Evolutionary conservation across 345 rosid genomes (phyloP).

Genomic region (Pistacia vera): DNA sequence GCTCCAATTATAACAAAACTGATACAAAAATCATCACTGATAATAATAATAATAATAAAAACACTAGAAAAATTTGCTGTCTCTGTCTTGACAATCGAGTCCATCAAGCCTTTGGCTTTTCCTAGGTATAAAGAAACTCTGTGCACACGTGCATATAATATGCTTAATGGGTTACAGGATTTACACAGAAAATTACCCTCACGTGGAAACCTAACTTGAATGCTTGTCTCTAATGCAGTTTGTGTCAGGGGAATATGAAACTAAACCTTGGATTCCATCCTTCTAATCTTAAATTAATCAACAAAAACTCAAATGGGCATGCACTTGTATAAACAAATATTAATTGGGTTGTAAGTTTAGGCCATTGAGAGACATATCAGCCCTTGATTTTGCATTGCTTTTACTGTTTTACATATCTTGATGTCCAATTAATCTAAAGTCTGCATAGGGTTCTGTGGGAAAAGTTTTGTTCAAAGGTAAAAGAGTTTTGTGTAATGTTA

Average conservation of each 20-base stretch:
- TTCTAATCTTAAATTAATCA: slow-evolving; percentile 25
- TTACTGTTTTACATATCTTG: background rate
- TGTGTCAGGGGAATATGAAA: slow-evolving; percentile 48
- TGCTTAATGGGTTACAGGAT: slow-evolving; percentile 23
- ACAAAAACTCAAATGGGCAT: slow-evolving; percentile 4
- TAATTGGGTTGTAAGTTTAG: background rate
- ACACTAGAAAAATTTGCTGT: slow-evolving; percentile 11
- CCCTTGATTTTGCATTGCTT: slow-evolving; percentile 13
- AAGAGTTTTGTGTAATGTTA: slow-evolving; percentile 19
- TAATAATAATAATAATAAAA: slow-evolving; percentile 16
- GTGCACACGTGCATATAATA: slow-evolving; percentile 48
- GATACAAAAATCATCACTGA: slow-evolving; percentile 9
- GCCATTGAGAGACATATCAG: background rate
- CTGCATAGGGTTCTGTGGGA: slow-evolving; percentile 21
- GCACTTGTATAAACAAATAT: background rate
- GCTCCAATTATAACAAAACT: background rate
- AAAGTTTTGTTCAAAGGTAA: slow-evolving; percentile 11
- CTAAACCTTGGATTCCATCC: slow-evolving; percentile 52
- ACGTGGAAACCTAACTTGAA: slow-evolving; percentile 48
- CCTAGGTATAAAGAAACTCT: slow-evolving; percentile 33
- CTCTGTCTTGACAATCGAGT: slow-evolving; percentile 28
- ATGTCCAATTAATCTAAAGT: slow-evolving; percentile 1
- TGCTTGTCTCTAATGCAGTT: slow-evolving; percentile 48
- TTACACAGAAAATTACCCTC: slow-evolving; percentile 31
- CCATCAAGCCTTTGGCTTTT: slow-evolving; percentile 17